Evolutionary conservation across 495 filamentous ascomycete species (phyloP).

Genomic region (Cryomyces antarcticus): DNA sequence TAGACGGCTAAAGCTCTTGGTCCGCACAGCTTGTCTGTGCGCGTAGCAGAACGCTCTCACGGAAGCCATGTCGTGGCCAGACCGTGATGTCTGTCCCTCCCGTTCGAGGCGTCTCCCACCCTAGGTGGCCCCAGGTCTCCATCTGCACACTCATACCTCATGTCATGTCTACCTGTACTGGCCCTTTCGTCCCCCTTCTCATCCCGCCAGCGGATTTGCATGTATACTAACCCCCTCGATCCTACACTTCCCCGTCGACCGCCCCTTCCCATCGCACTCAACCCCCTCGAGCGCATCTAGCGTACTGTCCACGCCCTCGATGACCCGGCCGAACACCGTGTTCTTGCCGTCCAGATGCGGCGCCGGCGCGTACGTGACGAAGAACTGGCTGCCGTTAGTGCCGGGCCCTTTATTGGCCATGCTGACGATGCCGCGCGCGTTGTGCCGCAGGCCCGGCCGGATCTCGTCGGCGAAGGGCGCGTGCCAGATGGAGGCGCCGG

Average conservation of each 20-base stretch:
- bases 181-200: too few relatives aligned
- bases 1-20: too few relatives aligned
- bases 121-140: too few relatives aligned
- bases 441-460: conserved; percentile 62
- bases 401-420: conserved; percentile 79
- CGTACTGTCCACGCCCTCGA: conserved; percentile 38
- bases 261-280: conserved; percentile 76
- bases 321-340: conserved; percentile 77
- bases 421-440: conserved; percentile 65
- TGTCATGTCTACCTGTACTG: too few relatives aligned
- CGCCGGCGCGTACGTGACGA: conserved; percentile 65
- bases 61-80: too few relatives aligned
- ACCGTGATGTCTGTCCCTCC: too few relatives aligned
- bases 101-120: too few relatives aligned
- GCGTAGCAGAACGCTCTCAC: too few relatives aligned
- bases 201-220: conserved; percentile 71
- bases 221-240: conserved; percentile 72
- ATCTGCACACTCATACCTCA: too few relatives aligned
- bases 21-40: too few relatives aligned
- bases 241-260: conserved; percentile 47
- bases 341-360: conserved; percentile 90
- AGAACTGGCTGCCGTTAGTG: conserved; percentile 92
- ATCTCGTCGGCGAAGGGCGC: conserved; percentile 83
- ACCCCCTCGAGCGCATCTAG: conserved; percentile 60
- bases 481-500: conserved; percentile 70